Percentiles rank a stretch among this genome's conserved stretches.
Evolutionary conservation across 345 rosid genomes (phyloP).

Genomic region (Melastoma malabathricum): DNA sequence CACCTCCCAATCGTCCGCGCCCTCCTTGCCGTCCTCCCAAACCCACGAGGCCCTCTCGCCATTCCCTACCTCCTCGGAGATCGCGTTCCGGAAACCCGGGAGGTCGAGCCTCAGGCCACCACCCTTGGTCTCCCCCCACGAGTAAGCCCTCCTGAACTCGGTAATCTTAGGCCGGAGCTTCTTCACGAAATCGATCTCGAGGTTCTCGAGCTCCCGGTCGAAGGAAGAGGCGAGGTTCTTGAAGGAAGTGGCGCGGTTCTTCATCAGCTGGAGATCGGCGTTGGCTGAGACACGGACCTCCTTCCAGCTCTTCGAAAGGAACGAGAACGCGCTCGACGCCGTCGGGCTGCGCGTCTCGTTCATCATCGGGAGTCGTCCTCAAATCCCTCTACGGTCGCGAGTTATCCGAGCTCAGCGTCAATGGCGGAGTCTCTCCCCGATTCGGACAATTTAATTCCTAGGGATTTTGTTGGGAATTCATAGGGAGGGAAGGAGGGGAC

Average conservation of each 20-base stretch:
- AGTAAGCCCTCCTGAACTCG: constrained; percentile 83
- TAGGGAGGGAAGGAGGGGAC: not conserved
- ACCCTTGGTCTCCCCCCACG: constrained; percentile 35
- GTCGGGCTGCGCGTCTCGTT: constrained; percentile 22
- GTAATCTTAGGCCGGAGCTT: constrained; percentile 77
- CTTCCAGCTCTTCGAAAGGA: constrained; percentile 75
- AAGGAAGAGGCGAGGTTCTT: constrained; percentile 74
- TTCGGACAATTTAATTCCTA: no score
- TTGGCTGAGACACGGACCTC: constrained; percentile 90
- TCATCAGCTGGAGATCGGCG: constrained; percentile 80
- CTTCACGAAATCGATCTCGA: constrained; percentile 79
- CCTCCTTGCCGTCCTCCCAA: constrained; percentile 12
- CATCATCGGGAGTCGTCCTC: constrained; percentile 21
- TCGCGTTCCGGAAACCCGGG: no score
- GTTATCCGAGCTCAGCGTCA: not conserved
- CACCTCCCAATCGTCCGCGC: constrained; percentile 51
- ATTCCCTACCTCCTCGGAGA: constrained; percentile 16
- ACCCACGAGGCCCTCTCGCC: constrained; percentile 25
- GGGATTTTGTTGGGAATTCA: no score
- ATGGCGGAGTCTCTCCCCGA: not conserved
- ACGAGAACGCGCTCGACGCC: constrained; percentile 52
- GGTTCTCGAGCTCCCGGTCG: constrained; percentile 78
- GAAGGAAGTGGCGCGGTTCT: constrained; percentile 73
- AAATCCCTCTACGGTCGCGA: constrained; percentile 2
- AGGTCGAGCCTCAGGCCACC: constrained; percentile 7